Percentiles rank a stretch among this genome's conserved stretches.
These are phyloP conservation scores for Fagus crenata DNA, from an alignment of 306 rosid species.

Conservation along the genomic window DNA sequence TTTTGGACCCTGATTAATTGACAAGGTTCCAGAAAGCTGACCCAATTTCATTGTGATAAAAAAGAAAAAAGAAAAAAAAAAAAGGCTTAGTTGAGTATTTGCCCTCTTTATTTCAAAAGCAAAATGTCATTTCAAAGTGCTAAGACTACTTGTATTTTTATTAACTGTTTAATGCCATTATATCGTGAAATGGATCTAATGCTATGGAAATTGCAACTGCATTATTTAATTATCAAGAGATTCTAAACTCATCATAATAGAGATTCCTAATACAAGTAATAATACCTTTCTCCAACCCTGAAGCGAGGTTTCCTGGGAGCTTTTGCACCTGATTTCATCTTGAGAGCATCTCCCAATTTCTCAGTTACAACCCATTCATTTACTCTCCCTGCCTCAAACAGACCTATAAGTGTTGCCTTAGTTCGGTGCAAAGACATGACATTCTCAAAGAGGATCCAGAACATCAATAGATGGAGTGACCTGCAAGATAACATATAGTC, in stretches of 20 bases:
- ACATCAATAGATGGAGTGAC: conserved; percentile 71
- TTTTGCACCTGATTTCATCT: conserved; percentile 59
- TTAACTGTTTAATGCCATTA: too few relatives aligned
- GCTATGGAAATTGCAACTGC: too few relatives aligned
- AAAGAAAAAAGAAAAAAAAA: too few relatives aligned
- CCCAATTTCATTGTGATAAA: too few relatives aligned
- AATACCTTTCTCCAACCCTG: conserved; percentile 64
- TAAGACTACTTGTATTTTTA: too few relatives aligned
- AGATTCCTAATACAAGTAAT: not conserved
- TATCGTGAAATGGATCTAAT: too few relatives aligned
- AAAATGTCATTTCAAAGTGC: too few relatives aligned
- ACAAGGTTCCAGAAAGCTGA: too few relatives aligned
- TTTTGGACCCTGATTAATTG: too few relatives aligned
- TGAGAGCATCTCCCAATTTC: conserved; percentile 89
- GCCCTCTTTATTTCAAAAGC: too few relatives aligned
- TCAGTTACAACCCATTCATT: conserved; percentile 95
- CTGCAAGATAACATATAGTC: conserved; percentile 37
- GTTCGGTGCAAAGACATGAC: conserved; percentile 93
- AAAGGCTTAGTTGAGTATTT: too few relatives aligned
- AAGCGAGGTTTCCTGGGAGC: conserved; percentile 52
- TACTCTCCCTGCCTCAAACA: conserved; percentile 77
- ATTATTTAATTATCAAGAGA: too few relatives aligned
- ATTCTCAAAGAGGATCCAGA: conserved; percentile 88
- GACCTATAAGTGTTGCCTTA: conserved; percentile 81
- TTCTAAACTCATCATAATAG: not conserved